These are phyloP conservation scores for Xenoacremonium recifei DNA, from an alignment of 2,329 filamentous ascomycete species.

Conservation along the genomic window DNA sequence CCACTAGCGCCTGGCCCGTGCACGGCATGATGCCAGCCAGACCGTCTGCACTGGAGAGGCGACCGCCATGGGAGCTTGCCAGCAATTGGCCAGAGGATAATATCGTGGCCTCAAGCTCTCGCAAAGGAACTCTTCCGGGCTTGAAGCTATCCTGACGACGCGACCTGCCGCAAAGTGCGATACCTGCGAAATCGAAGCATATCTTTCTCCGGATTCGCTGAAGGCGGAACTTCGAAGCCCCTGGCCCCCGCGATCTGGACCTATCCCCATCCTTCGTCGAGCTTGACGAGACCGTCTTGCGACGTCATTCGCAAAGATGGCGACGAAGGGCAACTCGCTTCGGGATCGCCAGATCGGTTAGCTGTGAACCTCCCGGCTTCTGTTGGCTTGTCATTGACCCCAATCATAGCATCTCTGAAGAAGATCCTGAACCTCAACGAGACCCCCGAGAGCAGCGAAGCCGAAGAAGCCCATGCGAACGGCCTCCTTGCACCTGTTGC, in stretches of 20 bases:
- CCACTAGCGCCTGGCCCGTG: conserved; percentile 22
- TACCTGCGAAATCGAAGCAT: no score
- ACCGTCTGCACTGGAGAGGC: neutral
- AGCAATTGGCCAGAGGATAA: conserved; percentile 9
- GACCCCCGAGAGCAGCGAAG: conserved; percentile 55
- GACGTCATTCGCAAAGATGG: conserved; percentile 38
- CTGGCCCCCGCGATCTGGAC: neutral
- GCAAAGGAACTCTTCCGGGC: conserved; percentile 16
- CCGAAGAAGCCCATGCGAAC: conserved; percentile 63
- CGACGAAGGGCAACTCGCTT: conserved; percentile 44
- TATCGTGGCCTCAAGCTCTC: conserved; percentile 28
- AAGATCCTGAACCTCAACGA: conserved; percentile 96
- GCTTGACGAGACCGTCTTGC: conserved; percentile 10
- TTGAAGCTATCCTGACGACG: no score
- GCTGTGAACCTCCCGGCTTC: neutral
- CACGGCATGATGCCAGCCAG: conserved; percentile 8
- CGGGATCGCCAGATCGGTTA: conserved; percentile 52
- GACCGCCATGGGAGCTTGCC: conserved; percentile 16
- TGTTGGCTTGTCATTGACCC: conserved; percentile 5
- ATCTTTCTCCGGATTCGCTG: no score
- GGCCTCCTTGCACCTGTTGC: conserved; percentile 66
- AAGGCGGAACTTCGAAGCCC: conserved; percentile 13
- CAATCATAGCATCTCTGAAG: conserved; percentile 74
- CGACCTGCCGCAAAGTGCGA: no score
- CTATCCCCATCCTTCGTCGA: conserved; percentile 20